Evolutionary conservation across 2,329 filamentous ascomycete species (phyloP).

Genomic region (Exophiala viscosa): DNA sequence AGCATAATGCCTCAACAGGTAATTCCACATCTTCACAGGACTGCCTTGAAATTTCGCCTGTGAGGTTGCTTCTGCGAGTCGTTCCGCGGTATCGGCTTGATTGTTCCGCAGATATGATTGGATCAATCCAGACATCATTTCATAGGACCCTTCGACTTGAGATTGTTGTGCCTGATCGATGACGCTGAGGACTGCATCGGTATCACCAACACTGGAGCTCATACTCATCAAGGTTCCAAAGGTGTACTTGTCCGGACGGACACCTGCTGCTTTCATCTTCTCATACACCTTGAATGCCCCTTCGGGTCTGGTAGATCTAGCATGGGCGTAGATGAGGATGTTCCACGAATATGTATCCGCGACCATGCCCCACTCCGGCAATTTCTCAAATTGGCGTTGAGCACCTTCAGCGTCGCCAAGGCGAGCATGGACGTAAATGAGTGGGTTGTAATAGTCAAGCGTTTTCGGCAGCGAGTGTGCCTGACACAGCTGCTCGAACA

Average conservation of each 20-base stretch:
- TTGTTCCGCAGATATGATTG: conserved; percentile 63
- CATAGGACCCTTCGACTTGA: conserved; percentile 49
- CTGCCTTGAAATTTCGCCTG: conserved; percentile 49
- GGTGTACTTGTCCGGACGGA: conserved; percentile 59
- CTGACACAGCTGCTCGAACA: conserved; percentile 44
- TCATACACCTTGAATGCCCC: conserved; percentile 63
- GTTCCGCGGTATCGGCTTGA: conserved; percentile 53
- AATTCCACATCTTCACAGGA: conserved; percentile 71
- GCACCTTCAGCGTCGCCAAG: conserved; percentile 61
- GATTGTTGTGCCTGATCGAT: conserved; percentile 59
- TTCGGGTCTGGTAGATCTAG: conserved; percentile 62
- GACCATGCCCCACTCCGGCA: conserved; percentile 54
- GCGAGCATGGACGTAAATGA: conserved; percentile 69
- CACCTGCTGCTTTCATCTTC: conserved; percentile 48
- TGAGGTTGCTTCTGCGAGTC: conserved; percentile 56
- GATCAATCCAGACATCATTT: conserved; percentile 64
- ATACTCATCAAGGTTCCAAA: conserved; percentile 73
- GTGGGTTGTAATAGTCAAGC: conserved; percentile 43
- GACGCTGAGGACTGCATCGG: conserved; percentile 64
- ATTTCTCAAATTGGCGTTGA: conserved; percentile 59
- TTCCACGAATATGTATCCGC: conserved; percentile 69
- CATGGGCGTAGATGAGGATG: conserved; percentile 68
- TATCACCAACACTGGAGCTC: conserved; percentile 67
- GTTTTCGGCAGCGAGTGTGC: conserved; percentile 36
- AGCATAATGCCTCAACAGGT: conserved; percentile 67